phyloP scores from a whole-genome alignment of 2,329 filamentous ascomycete genomes.

The Beauveria australis region DNA sequence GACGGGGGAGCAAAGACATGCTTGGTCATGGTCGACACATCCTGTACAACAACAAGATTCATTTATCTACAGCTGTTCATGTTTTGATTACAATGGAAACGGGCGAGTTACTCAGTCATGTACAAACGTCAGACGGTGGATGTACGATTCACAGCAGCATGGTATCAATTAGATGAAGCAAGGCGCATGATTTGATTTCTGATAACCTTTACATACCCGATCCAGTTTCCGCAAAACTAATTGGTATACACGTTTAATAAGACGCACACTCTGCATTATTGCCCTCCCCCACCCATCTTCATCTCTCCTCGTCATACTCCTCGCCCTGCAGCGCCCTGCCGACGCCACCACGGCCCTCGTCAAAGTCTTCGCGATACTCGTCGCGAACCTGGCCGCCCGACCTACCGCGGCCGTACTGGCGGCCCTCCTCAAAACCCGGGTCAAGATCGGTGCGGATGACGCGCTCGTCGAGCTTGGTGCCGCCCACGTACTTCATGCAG shows the following conservation, averaged over 20 bases:
- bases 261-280: background rate
- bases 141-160: slow-evolving; percentile 7
- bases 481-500: slow-evolving; percentile 97
- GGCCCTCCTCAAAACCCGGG: slow-evolving; percentile 89
- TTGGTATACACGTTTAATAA: background rate
- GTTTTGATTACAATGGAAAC: background rate
- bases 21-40: background rate
- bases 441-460: slow-evolving; percentile 94
- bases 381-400: slow-evolving; percentile 95
- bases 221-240: background rate
- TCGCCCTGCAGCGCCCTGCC: slow-evolving; percentile 66
- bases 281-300: background rate
- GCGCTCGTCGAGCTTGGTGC: slow-evolving; percentile 95
- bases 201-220: background rate
- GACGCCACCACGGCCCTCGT: slow-evolving; percentile 85
- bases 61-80: slow-evolving; percentile 5
- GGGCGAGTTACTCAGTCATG: background rate
- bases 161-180: slow-evolving; percentile 9
- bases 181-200: slow-evolving; percentile 9
- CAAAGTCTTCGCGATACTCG: slow-evolving; percentile 95
- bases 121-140: slow-evolving; percentile 2
- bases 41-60: slow-evolving; percentile 8
- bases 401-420: slow-evolving; percentile 92
- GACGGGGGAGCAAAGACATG: background rate
- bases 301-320: slow-evolving; percentile 31